Conservation (phyloP, 805 yeast species). For the Suhomyces sp. region DNA sequence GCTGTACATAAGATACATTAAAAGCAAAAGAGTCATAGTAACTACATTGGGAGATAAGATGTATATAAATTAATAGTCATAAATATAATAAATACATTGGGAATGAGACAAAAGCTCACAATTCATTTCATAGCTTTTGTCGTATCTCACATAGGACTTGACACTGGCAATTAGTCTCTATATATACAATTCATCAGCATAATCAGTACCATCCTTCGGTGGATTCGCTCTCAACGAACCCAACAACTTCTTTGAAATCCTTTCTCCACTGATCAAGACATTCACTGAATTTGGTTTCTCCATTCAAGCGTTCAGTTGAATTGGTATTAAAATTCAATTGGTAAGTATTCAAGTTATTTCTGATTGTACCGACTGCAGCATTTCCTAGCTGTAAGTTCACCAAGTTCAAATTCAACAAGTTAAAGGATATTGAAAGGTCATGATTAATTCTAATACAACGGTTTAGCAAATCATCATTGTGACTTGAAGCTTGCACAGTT, state of each 20-base stretch:
- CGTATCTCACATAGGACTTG: not conserved
- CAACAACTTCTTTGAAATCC: slow-evolving; percentile 16
- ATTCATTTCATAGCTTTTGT: not conserved
- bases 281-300: not conserved
- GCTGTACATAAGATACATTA: no score
- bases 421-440: slow-evolving; percentile 35
- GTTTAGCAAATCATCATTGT: slow-evolving; percentile 24
- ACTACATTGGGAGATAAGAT: not conserved
- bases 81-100: not conserved
- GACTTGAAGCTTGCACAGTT: slow-evolving; percentile 2
- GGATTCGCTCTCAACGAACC: slow-evolving; percentile 30
- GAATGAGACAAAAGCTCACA: not conserved
- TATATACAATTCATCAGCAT: not conserved
- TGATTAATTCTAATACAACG: slow-evolving; percentile 34
- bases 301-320: not conserved
- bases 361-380: slow-evolving; percentile 18
- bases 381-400: slow-evolving; percentile 23
- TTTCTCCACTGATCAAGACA: slow-evolving; percentile 14
- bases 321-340: slow-evolving; percentile 23
- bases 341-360: slow-evolving; percentile 22
- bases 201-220: slow-evolving; percentile 35
- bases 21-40: not conserved
- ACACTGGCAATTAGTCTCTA: not conserved
- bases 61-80: not conserved
- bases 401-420: slow-evolving; percentile 27